Evolutionary conservation across 352 stramenopile genomes (phyloP), one percentile per base, ranked within the genome.

Genomic region (Pythium myriotylum): DNA sequence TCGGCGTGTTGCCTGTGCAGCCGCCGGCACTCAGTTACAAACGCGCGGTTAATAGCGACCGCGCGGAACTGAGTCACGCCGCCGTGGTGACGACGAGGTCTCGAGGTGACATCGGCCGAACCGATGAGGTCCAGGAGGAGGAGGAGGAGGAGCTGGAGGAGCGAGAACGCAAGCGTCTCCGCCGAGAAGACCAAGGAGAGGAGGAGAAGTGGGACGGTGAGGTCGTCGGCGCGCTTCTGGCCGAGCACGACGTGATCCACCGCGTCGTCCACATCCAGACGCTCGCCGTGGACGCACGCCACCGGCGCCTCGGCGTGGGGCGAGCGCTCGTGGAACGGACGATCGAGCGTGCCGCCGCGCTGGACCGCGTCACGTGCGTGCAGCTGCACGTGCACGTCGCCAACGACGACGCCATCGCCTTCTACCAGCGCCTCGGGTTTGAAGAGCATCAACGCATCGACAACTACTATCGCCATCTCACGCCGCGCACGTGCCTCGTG

Each of bases 1-100:
- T 88, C 40, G 80, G 78, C 5, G 73, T 89, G 37, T 59, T 91
- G 62, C 82, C 79, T 2, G 82, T 89, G 56, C 82, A 88, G 47
- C 76, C 70, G 13, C 82, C 82, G 46, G 57, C 61, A 19, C 88
- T 80, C 55, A 84, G 76, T 65, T 91, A 89, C 71, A 79, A 77
- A 68, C 81, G 79, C 26, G 76, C 79, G 13, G 59, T 78, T 50
- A 79, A 72, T 62, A 74, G 87, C 61, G 54, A 68, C 48, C 41
- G 39, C 17, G 56, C 52, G 23, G 54, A 85, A n/a, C 86, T 81
- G 49, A 65, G 62, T 22, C 84, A 77, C 73, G 81, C 74, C 43
- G 74, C 72, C 22, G 39, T 72, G 24, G 3, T 65, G 14, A 19
- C 19, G 10, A 3, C 19, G 10, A 3, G 3, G 29, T 20, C 20